Percentiles rank a stretch among this genome's conserved stretches.
These are phyloP conservation scores for Tripidium arundinaceum DNA, from an alignment of 202 grass and related monocot genomes.

Conservation along the genomic window DNA sequence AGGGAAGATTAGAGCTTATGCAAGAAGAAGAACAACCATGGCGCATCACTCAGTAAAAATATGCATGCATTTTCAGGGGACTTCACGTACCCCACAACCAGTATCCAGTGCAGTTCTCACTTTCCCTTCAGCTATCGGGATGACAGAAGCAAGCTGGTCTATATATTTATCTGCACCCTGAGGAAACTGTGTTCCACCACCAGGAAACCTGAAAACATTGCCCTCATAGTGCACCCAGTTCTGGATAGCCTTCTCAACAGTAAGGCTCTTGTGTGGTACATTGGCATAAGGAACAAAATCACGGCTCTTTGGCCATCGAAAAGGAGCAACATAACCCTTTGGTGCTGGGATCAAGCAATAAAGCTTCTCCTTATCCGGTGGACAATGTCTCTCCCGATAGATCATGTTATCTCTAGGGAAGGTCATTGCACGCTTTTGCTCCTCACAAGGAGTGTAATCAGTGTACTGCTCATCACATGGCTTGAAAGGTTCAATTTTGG, in stretches of 20 bases:
- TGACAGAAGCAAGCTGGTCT: slow-evolving; percentile 67
- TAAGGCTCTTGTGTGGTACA: slow-evolving; percentile 78
- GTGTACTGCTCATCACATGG: slow-evolving; percentile 63
- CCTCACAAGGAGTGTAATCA: slow-evolving; percentile 93
- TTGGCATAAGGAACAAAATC: slow-evolving; percentile 80
- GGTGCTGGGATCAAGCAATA: slow-evolving; percentile 81
- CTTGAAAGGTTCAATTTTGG: slow-evolving; percentile 42
- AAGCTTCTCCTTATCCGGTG: slow-evolving; percentile 56
- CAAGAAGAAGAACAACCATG: not conserved
- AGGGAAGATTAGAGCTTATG: slow-evolving; percentile 5
- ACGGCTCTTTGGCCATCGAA: slow-evolving; percentile 82
- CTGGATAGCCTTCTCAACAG: slow-evolving; percentile 81
- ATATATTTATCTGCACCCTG: slow-evolving; percentile 81
- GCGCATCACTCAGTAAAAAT: not conserved
- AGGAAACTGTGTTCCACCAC: slow-evolving; percentile 83
- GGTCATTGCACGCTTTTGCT: slow-evolving; percentile 77
- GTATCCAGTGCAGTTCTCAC: slow-evolving; percentile 87
- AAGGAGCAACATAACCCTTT: slow-evolving; percentile 69
- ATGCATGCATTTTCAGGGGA: slow-evolving; percentile 1
- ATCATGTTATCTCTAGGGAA: slow-evolving; percentile 74
- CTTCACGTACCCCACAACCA: slow-evolving; percentile 77
- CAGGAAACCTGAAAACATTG: slow-evolving; percentile 85
- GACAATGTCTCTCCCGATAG: slow-evolving; percentile 86
- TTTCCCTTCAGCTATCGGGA: slow-evolving; percentile 64
- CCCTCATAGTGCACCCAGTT: slow-evolving; percentile 93